Evolutionary conservation across 2,329 filamentous ascomycete genomes (phyloP), one percentile per base, ranked within the genome.

Genomic region (Neoscytalidium dimidiatum): DNA sequence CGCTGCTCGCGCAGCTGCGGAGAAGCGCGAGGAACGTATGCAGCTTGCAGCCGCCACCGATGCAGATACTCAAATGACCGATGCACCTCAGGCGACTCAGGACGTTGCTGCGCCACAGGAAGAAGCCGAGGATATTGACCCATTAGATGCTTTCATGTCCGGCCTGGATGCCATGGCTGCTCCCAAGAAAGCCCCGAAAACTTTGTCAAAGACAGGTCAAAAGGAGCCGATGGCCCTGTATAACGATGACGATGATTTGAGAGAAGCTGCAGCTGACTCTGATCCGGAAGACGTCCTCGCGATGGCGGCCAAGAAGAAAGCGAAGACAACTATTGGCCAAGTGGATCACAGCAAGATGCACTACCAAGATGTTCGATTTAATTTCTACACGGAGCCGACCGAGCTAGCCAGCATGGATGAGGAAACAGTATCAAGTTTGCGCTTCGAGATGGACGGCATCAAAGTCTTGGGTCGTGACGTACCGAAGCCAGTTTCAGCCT

Each of bases 131-230:
- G 87, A 92, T 33, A 80, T 95, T 38, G 95, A 99, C 75, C 92
- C 95, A 7, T 82, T 99, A 41, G 95, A 99, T 80, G 94, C 93
- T n/a, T 99, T 96, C 81, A 99, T 99, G 95, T 90, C 88, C 61
- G 87, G 85, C 67, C 82, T 90, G 57, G 81, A 81, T 3, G 84
- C 87, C 64, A 77, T 77, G 49, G 78, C 80, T 9, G 72, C 76
- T n/a, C 81, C 78, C 65, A 80, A 79, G 67, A 72, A 62, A 35
- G 48, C 44, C 67, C 28, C 52, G 17, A 72, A 74, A 53, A 51
- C 69, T 9, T 67, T 78, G 62, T 77, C 76, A 57, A 76, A 58
- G 67, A 81, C 79, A 53, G 84, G 83, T 67, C 87, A 89, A 64
- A 88, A 92, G 71, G 92, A 92, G 13, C 58, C 64, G 1, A 89